phyloP scores from a whole-genome alignment of 345 rosid species.

The Garcia nutans region DNA sequence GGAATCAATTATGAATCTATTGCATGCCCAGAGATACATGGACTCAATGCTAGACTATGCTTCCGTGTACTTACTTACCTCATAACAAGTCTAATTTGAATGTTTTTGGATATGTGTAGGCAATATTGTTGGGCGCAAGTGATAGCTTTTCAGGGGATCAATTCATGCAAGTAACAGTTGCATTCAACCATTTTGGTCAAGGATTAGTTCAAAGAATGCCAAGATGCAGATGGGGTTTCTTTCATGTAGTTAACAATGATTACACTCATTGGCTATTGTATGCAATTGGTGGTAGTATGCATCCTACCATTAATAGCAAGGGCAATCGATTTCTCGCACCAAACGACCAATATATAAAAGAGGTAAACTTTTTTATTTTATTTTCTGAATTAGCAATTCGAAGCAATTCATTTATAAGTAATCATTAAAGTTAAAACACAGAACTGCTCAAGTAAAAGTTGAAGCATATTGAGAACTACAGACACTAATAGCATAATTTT shows the following conservation, averaged over 20 bases:
- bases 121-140: constrained; percentile 34
- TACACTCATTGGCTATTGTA: constrained; percentile 35
- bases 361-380: constrained; percentile 9
- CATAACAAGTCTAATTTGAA: too few relatives aligned
- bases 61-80: too few relatives aligned
- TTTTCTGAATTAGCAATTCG: too few relatives aligned
- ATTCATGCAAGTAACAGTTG: constrained; percentile 31
- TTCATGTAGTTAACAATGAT: constrained; percentile 38
- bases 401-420: too few relatives aligned
- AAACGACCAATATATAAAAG: neutral
- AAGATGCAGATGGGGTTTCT: constrained; percentile 40
- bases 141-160: constrained; percentile 27
- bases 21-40: too few relatives aligned
- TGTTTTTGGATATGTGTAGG: constrained; percentile 10
- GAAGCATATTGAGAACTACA: too few relatives aligned
- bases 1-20: too few relatives aligned
- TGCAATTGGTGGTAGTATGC: constrained; percentile 37
- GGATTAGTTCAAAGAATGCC: constrained; percentile 39
- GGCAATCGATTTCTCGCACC: constrained; percentile 36
- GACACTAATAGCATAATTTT: too few relatives aligned
- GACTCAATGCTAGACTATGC: too few relatives aligned
- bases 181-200: constrained; percentile 38
- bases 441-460: too few relatives aligned
- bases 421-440: too few relatives aligned
- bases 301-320: constrained; percentile 37